A percentile compares a stretch with the other conserved stretches of the same genome.
phyloP scores from a whole-genome alignment of 2,329 filamentous ascomycete species.

The Pseudopithomyces maydicus region DNA sequence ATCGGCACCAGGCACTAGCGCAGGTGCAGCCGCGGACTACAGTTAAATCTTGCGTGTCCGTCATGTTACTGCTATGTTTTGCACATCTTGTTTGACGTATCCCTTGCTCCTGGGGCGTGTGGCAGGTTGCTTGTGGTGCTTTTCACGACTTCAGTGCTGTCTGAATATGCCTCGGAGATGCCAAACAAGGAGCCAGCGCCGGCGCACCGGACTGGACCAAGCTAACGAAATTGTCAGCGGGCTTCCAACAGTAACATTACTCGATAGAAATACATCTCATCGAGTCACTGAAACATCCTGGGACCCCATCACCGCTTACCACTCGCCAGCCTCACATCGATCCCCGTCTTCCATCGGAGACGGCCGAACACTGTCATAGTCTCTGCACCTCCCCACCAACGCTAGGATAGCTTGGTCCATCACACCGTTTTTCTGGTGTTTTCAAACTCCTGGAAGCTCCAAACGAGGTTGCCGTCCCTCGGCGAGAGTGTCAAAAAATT shows the following conservation, averaged over 20 bases:
- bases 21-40: constrained; percentile 27
- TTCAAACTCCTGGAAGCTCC: background rate
- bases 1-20: constrained; percentile 34
- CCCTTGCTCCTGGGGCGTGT: no score
- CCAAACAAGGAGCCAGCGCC: constrained; percentile 21
- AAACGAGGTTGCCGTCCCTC: background rate
- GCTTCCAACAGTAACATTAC: constrained; percentile 35
- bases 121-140: no score
- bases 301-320: constrained; percentile 18
- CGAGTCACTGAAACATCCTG: constrained; percentile 37
- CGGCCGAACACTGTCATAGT: constrained; percentile 22
- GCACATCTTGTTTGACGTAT: background rate
- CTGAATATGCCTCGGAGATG: background rate
- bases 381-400: background rate
- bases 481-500: background rate
- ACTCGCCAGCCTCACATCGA: constrained; percentile 4
- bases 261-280: constrained; percentile 36
- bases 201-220: constrained; percentile 21
- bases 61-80: background rate
- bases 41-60: constrained; percentile 14
- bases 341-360: constrained; percentile 23
- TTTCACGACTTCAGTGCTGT: background rate
- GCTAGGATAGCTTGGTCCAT: background rate
- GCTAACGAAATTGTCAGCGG: constrained; percentile 31
- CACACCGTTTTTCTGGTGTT: background rate